Percentiles rank a stretch among this genome's conserved stretches.
These are phyloP conservation scores for Thermoascus crustaceus DNA, from an alignment of 2,329 filamentous ascomycete genomes.

Conservation along the genomic window DNA sequence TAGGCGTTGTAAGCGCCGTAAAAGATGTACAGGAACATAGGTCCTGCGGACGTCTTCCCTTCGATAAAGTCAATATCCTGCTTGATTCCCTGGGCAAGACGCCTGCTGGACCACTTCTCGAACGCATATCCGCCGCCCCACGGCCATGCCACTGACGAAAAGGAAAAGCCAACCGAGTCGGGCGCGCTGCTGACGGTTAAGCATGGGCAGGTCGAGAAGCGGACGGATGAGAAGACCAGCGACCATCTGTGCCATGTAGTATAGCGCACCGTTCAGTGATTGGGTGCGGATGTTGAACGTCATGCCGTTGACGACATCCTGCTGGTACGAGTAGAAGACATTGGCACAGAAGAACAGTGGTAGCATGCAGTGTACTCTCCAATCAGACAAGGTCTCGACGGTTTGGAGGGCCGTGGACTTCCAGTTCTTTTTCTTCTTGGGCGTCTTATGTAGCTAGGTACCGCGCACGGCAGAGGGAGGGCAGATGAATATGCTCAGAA, in stretches of 20 bases:
- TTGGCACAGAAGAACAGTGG: conserved; percentile 49
- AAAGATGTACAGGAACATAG: conserved; percentile 63
- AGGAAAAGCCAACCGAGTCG: conserved; percentile 41
- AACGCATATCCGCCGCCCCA: conserved; percentile 59
- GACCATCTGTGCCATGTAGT: conserved; percentile 47
- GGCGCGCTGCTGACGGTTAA: conserved; percentile 41
- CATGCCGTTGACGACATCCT: conserved; percentile 44
- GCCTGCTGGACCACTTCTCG: conserved; percentile 48
- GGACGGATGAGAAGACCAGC: conserved; percentile 37
- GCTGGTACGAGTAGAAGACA: conserved; percentile 47
- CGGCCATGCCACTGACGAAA: conserved; percentile 44
- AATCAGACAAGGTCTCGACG: conserved; percentile 30
- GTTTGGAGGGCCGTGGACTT: conserved; percentile 23
- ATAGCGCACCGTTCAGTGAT: conserved; percentile 44
- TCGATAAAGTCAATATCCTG: conserved; percentile 43
- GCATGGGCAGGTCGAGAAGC: conserved; percentile 32
- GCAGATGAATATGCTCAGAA: conserved; percentile 42
- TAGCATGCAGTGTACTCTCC: conserved; percentile 42
- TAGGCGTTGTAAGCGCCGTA: conserved; percentile 61
- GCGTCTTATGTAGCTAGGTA: conserved; percentile 28
- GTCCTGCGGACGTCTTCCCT: conserved; percentile 47
- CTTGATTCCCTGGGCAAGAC: conserved; percentile 31
- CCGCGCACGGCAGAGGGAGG: conserved; percentile 38
- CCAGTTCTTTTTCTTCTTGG: conserved; percentile 35
- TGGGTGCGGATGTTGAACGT: conserved; percentile 47